phyloP scores from a whole-genome alignment of 257 asterid genomes.

The Salvia miltiorrhiza region DNA sequence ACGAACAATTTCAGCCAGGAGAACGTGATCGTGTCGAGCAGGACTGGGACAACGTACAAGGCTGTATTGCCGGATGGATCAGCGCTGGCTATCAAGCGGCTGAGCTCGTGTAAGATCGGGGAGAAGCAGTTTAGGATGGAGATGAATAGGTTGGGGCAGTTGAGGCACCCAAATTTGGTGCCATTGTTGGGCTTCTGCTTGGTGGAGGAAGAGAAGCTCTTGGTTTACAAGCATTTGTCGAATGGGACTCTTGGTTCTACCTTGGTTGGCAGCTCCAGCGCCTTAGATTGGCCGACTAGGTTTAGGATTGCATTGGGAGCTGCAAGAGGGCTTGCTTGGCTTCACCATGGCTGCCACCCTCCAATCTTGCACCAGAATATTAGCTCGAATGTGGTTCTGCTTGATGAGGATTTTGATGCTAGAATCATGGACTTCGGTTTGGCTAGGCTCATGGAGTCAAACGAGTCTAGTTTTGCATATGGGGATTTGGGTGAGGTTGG shows the following conservation, averaged over 20 bases:
- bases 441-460: slow-evolving; percentile 66
- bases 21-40: slow-evolving; percentile 36
- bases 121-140: slow-evolving; percentile 60
- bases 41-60: slow-evolving; percentile 54
- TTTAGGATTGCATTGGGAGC: slow-evolving; percentile 52
- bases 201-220: slow-evolving; percentile 64
- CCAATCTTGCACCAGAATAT: slow-evolving; percentile 57
- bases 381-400: slow-evolving; percentile 52
- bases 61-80: slow-evolving; percentile 64
- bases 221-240: slow-evolving; percentile 54
- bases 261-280: slow-evolving; percentile 25
- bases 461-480: slow-evolving; percentile 45
- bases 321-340: slow-evolving; percentile 73
- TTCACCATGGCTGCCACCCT: slow-evolving; percentile 71
- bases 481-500: slow-evolving; percentile 83
- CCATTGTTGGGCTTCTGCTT: slow-evolving; percentile 60
- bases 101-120: slow-evolving; percentile 43
- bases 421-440: slow-evolving; percentile 66
- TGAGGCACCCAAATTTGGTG: slow-evolving; percentile 72
- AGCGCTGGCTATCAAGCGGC: slow-evolving; percentile 50
- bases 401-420: slow-evolving; percentile 62
- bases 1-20: slow-evolving; percentile 40
- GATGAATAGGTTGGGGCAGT: slow-evolving; percentile 61
- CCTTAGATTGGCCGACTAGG: slow-evolving; percentile 55
- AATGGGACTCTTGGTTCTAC: slow-evolving; percentile 53